These are phyloP conservation scores for Hypomontagnella monticulosa DNA, from an alignment of 495 filamentous ascomycete genomes.

Conservation along the genomic window DNA sequence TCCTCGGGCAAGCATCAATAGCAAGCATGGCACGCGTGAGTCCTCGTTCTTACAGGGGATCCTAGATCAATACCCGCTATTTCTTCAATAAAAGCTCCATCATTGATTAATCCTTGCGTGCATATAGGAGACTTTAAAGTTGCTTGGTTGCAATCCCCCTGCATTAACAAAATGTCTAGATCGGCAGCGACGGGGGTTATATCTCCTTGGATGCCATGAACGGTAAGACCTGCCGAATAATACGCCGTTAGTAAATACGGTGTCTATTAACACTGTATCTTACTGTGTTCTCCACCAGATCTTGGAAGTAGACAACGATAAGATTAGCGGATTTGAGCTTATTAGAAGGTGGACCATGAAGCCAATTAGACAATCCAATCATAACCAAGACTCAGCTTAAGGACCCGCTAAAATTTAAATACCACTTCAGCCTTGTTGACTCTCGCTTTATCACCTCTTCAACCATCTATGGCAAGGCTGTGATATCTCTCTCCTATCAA, in stretches of 20 bases:
- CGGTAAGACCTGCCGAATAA: slow-evolving; percentile 17
- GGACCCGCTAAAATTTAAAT: slow-evolving; percentile 27
- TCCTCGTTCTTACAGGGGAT: slow-evolving; percentile 7
- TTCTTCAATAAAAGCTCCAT: slow-evolving; percentile 21
- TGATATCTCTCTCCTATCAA: slow-evolving; percentile 11
- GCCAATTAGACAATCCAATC: slow-evolving; percentile 14
- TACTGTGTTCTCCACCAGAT: slow-evolving; percentile 10
- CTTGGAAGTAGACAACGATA: slow-evolving; percentile 3
- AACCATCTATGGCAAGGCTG: slow-evolving; percentile 28
- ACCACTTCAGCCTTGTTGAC: slow-evolving; percentile 28
- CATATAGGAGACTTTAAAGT: slow-evolving; percentile 20
- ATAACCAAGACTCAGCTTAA: neutral
- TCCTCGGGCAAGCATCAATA: neutral
- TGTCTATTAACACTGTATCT: slow-evolving; percentile 3
- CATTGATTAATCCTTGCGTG: slow-evolving; percentile 24
- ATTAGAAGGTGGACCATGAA: neutral
- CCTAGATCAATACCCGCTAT: neutral
- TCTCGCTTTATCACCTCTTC: slow-evolving; percentile 13
- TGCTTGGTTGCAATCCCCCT: slow-evolving; percentile 25
- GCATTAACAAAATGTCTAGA: slow-evolving; percentile 27
- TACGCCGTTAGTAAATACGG: slow-evolving; percentile 2
- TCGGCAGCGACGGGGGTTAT: slow-evolving; percentile 14
- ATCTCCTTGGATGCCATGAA: slow-evolving; percentile 7
- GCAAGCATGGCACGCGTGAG: neutral
- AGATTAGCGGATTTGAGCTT: slow-evolving; percentile 17